Base-by-base conservation (phyloP, 352 stramenopile species). In the Globisporangium acanthophoron region DNA sequence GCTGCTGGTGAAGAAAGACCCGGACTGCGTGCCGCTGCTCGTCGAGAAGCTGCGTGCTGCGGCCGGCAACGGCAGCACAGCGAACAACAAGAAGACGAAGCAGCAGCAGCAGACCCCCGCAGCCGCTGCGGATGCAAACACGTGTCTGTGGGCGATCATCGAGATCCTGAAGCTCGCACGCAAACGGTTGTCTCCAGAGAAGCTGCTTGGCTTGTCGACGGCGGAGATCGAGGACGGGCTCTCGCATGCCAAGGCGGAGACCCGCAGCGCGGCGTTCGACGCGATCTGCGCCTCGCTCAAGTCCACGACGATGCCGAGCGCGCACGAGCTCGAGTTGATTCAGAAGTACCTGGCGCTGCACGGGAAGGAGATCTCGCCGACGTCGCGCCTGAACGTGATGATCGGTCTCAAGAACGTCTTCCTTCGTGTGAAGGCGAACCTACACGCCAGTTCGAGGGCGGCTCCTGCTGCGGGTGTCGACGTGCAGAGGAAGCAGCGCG, bases 151-250 rank as follows among this genome's bases (percentile, higher is more conserved):
- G 84, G 78, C 80, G 37, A 75, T 89, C 49, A 68, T 94, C 18
- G 81, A 92, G 55, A 73, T 92, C 7, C 65, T 92, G 13, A 94
- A 94, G 64, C 83, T 85, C 66, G 84, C 84, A 13, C 76, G 84
- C 44, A 90, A 89, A 65, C 73, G 73, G 46, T 70, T 90, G 54
- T 50, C 79, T 20, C 74, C 74, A 11, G 78, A 88, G 46, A 85
- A 84, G 45, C 66, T 90, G 39, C 54, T 73, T 6, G 74, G 72
- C 0, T 45, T 91, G 1, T 81, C 51, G 20, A 65, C 76, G 47
- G 35, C 40, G 0, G 78, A 88, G 52, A 86, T 94, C 58, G 60
- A 81, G 52, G 56, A 69, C 2, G 84, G 80, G 0, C 69, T 94
- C 15, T 56, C 69, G n/a, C 81, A 94, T 52, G 68, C 70, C 0